phyloP scores from a whole-genome alignment of 495 filamentous ascomycete species.

The Neurospora tetrasperma region DNA sequence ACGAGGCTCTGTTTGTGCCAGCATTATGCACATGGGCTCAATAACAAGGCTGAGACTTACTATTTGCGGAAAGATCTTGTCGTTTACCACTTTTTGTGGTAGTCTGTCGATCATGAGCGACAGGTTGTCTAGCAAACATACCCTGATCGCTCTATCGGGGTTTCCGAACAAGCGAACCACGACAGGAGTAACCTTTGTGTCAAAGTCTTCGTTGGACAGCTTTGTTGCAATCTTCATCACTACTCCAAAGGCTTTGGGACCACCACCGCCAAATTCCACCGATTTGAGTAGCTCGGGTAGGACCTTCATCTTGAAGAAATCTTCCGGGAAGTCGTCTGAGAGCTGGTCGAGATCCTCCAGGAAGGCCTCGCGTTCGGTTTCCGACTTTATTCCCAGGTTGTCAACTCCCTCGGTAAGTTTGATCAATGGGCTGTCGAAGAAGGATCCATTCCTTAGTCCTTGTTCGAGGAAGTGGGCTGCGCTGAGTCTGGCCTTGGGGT shows the following conservation, averaged over 20 bases:
- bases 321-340: slow-evolving; percentile 89
- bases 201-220: slow-evolving; percentile 81
- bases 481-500: slow-evolving; percentile 77
- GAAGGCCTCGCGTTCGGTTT: slow-evolving; percentile 75
- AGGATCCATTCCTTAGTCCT: slow-evolving; percentile 68
- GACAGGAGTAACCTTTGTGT: slow-evolving; percentile 70
- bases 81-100: slow-evolving; percentile 81
- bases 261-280: slow-evolving; percentile 93
- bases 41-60: slow-evolving; percentile 30
- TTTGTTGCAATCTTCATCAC: slow-evolving; percentile 86
- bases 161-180: slow-evolving; percentile 81
- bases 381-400: slow-evolving; percentile 77
- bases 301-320: slow-evolving; percentile 95
- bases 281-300: slow-evolving; percentile 93
- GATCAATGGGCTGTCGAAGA: slow-evolving; percentile 88
- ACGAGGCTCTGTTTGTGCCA: not conserved
- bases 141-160: slow-evolving; percentile 84
- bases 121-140: slow-evolving; percentile 83
- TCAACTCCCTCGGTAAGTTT: slow-evolving; percentile 86
- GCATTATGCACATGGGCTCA: not conserved
- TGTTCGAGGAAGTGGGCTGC: slow-evolving; percentile 83
- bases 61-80: slow-evolving; percentile 94
- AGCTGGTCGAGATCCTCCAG: slow-evolving; percentile 80
- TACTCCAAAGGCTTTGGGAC: slow-evolving; percentile 78
- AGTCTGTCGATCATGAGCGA: slow-evolving; percentile 86